A percentile compares a stretch with the other conserved stretches of the same genome.
phyloP scores from a whole-genome alignment of 2,329 filamentous ascomycete species.

The Ophiostoma himal-ulmi region DNA sequence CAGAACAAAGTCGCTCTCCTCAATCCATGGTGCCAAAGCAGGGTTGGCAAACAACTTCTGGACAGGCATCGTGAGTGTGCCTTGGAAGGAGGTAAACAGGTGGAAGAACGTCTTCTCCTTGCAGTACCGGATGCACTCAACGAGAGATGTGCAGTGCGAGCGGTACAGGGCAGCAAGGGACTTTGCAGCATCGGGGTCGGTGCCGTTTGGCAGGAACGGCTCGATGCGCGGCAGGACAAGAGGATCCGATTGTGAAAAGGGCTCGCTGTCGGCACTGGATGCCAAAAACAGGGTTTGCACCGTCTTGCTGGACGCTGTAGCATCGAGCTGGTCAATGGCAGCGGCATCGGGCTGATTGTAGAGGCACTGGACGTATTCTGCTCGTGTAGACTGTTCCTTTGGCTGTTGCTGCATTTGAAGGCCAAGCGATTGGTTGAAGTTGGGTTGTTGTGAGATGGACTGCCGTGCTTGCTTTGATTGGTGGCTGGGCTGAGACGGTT shows the following conservation, averaged over 20 bases:
- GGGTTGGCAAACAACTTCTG: slow-evolving; percentile 84
- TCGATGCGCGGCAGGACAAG: slow-evolving; percentile 82
- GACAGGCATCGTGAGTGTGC: slow-evolving; percentile 91
- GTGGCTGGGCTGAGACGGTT: not conserved
- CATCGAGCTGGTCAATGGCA: slow-evolving; percentile 54
- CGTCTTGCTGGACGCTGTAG: slow-evolving; percentile 53
- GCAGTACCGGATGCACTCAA: slow-evolving; percentile 93
- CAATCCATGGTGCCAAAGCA: slow-evolving; percentile 82
- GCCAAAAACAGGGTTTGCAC: slow-evolving; percentile 56
- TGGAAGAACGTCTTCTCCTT: slow-evolving; percentile 96
- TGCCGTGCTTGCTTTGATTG: slow-evolving; percentile 19
- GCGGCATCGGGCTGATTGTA: slow-evolving; percentile 55
- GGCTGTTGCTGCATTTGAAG: slow-evolving; percentile 25
- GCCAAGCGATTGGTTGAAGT: slow-evolving; percentile 14
- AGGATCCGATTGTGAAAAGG: slow-evolving; percentile 59
- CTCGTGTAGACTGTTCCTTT: slow-evolving; percentile 3
- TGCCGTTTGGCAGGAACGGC: slow-evolving; percentile 70
- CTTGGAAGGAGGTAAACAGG: slow-evolving; percentile 89
- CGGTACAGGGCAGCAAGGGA: slow-evolving; percentile 83
- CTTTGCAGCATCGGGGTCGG: slow-evolving; percentile 79
- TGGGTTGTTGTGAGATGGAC: slow-evolving; percentile 17
- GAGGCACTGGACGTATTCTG: slow-evolving; percentile 42
- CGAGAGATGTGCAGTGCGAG: slow-evolving; percentile 88
- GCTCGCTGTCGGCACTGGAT: slow-evolving; percentile 46
- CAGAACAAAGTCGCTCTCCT: slow-evolving; percentile 89